Evolutionary conservation across 2,329 filamentous ascomycete genomes (phyloP), one percentile per base, ranked within the genome.

Genomic region (Colletotrichum aenigma): DNA sequence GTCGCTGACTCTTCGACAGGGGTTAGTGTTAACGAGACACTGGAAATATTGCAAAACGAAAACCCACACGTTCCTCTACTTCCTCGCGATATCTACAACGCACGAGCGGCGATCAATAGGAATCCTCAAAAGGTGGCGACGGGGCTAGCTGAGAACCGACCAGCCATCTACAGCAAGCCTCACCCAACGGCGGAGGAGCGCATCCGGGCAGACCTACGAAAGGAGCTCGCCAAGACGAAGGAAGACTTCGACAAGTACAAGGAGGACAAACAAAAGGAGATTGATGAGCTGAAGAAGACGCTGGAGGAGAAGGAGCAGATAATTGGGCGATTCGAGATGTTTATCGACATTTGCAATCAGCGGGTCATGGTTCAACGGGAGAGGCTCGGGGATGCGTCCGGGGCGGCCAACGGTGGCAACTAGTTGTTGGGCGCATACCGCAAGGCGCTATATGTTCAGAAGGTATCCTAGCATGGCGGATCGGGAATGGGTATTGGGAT

Each of bases 281-380:
- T 93, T 56, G 90, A 90, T 18, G 87, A 88, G 1, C 83, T 93
- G 72, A 91, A 91, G 79, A 86, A 88, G 71, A 88, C 91, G 79
- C 82, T 96, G 18, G 89, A 88, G 55, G 91, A 93, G 75, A 93
- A 93, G 82, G 90, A 93, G 76, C 88, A 89, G 79, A 88, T 90
- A 75, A 93, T 93, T 71, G 83, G 88, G 76, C 91, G 90, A 80
- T 93, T 93, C 78, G 91, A 93, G 83, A 92, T 92, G 89, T 93
- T 93, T 70, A 93, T 93, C 79, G 92, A 93, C 82, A 92, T 93
- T 70, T 93, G 91, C 81, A 93, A 93, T 79, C 88, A 92, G 81
- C 86, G 92, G 66, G 91, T 93, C 76, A 93, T 93, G 87, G 86
- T 92, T 69, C 90, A 92, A 81, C 85, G 91, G 66, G 89, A 91